phyloP scores from a whole-genome alignment of 2,329 filamentous ascomycete species.

The Amauroascus verrucosus region DNA sequence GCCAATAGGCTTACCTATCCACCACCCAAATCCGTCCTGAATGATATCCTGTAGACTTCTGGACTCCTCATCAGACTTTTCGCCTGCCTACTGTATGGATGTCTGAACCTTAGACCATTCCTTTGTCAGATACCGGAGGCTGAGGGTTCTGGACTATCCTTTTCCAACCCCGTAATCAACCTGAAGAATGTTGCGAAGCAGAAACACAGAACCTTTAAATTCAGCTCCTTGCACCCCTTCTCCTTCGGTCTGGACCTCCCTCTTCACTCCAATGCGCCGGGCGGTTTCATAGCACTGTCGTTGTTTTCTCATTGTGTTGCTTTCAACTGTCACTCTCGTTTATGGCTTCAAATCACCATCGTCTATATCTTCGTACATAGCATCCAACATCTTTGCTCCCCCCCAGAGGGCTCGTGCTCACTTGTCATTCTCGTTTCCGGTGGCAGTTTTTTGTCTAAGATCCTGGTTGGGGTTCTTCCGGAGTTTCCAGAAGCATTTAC shows the following conservation, averaged over 20 bases:
- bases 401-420: neutral
- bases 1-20: constrained; percentile 3
- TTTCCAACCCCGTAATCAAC: neutral
- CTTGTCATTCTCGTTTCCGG: neutral
- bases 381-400: neutral
- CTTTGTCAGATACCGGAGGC: constrained; percentile 11
- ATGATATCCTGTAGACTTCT: neutral
- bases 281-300: neutral
- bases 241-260: neutral
- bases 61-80: constrained; percentile 6
- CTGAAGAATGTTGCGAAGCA: neutral
- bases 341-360: neutral
- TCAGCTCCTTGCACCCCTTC: neutral
- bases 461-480: neutral
- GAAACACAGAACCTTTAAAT: constrained; percentile 3
- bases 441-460: neutral
- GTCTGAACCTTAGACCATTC: neutral
- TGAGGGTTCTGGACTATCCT: neutral
- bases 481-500: neutral
- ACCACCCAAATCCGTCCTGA: neutral
- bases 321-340: neutral
- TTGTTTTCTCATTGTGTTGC: neutral
- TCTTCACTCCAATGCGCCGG: neutral
- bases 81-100: neutral
- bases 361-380: neutral